Percentiles rank a stretch among this genome's conserved stretches.
phyloP scores from a whole-genome alignment of 208 protist species.

The Leishmania braziliensis region DNA sequence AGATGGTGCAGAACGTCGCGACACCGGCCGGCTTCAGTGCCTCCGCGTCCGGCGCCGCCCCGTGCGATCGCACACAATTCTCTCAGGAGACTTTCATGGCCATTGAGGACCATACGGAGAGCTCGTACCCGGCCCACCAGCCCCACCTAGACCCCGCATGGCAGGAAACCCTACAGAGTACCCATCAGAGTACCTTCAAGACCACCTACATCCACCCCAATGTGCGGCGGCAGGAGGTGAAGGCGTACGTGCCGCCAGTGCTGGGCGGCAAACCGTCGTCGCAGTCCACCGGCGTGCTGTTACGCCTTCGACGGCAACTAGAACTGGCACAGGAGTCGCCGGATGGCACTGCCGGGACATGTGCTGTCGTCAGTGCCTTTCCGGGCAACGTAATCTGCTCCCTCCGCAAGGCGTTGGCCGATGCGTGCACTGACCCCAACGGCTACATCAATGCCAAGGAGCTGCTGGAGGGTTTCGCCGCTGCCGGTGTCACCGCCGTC shows the following conservation, averaged over 20 bases:
- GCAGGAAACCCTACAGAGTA: slow-evolving; percentile 15
- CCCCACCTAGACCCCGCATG: slow-evolving; percentile 69
- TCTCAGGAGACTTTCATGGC: slow-evolving; percentile 75
- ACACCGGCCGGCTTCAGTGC: not conserved
- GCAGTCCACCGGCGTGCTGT: slow-evolving; percentile 63
- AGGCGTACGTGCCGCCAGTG: slow-evolving; percentile 51
- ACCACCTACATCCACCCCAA: slow-evolving; percentile 36
- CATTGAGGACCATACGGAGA: slow-evolving; percentile 74
- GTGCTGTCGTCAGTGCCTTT: slow-evolving; percentile 41
- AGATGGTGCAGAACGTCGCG: slow-evolving; percentile 33
- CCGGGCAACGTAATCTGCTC: slow-evolving; percentile 75
- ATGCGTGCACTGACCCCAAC: slow-evolving; percentile 27
- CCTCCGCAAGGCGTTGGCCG: slow-evolving; percentile 47
- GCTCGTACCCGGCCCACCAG: slow-evolving; percentile 83
- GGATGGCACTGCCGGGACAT: not conserved
- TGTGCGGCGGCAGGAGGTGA: slow-evolving; percentile 28
- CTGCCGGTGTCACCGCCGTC: slow-evolving; percentile 36
- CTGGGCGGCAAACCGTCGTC: slow-evolving; percentile 54
- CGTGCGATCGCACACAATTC: slow-evolving; percentile 38
- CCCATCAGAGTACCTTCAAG: slow-evolving; percentile 29
- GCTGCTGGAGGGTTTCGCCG: slow-evolving; percentile 57
- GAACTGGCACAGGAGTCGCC: slow-evolving; percentile 38
- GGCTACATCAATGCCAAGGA: slow-evolving; percentile 71
- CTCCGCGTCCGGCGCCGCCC: slow-evolving; percentile 5
- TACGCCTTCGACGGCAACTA: slow-evolving; percentile 72